phyloP scores from a whole-genome alignment of 371 early-diverging fungal species.

The Circinella minor region DNA sequence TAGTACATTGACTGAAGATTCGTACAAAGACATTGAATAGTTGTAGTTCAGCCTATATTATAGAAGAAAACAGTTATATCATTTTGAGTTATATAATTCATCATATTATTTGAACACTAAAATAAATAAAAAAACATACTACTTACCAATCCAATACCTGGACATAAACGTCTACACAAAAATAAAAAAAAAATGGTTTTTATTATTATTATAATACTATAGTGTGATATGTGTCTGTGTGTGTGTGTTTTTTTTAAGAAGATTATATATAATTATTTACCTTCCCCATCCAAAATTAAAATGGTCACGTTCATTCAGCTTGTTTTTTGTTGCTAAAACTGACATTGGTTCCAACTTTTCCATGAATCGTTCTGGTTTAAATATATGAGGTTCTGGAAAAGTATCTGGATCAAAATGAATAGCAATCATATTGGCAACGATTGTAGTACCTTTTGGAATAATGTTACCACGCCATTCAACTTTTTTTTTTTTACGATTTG shows the following conservation, averaged over 20 bases:
- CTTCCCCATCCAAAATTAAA: slow-evolving; percentile 22
- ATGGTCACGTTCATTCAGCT: slow-evolving; percentile 12
- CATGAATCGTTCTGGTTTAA: slow-evolving; percentile 28
- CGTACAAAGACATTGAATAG: background rate
- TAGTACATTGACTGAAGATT: slow-evolving; percentile 5
- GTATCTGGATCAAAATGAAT: slow-evolving; percentile 23
- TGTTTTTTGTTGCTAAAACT: slow-evolving; percentile 3
- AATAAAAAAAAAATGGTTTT: background rate
- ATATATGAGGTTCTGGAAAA: slow-evolving; percentile 13
- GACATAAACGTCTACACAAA: slow-evolving; percentile 8
- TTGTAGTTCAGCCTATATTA: slow-evolving; percentile 7
- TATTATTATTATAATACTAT: background rate
- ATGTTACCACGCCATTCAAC: slow-evolving; percentile 25
- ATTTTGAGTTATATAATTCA: too few species aligned
- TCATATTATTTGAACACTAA: too few species aligned
- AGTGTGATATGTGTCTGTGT: background rate
- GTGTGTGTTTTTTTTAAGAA: background rate
- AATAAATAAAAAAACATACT: background rate
- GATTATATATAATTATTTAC: too few species aligned
- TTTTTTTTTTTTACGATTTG: too few species aligned
- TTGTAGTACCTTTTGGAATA: slow-evolving; percentile 36
- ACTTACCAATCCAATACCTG: slow-evolving; percentile 20
- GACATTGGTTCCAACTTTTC: slow-evolving; percentile 9
- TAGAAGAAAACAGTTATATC: background rate
- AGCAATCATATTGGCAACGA: slow-evolving; percentile 24